These are phyloP conservation scores for Claviceps purpurea DNA, from an alignment of 2,329 filamentous ascomycete species.

Conservation along the genomic window DNA sequence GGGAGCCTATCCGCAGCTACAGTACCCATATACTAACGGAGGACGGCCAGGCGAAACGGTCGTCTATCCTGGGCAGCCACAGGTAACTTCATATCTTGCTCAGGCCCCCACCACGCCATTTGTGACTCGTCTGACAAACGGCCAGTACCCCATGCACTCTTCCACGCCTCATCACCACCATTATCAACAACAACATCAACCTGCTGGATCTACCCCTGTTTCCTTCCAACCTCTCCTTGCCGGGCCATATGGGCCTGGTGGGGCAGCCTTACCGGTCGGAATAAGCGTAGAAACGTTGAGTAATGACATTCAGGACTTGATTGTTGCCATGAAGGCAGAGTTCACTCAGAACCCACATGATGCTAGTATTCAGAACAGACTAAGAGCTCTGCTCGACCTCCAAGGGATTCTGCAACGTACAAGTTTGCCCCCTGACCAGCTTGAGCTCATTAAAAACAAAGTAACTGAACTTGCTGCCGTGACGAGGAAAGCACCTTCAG, in stretches of 20 bases:
- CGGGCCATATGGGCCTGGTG: constrained; percentile 22
- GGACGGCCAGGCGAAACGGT: constrained; percentile 13
- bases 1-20: constrained; percentile 13
- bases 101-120: not conserved
- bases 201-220: constrained; percentile 19
- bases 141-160: constrained; percentile 24
- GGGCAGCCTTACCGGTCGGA: constrained; percentile 25
- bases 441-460: constrained; percentile 74
- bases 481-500: constrained; percentile 40
- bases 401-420: constrained; percentile 62
- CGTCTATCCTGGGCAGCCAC: constrained; percentile 14
- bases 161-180: constrained; percentile 13
- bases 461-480: constrained; percentile 60
- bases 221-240: constrained; percentile 29
- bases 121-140: not conserved
- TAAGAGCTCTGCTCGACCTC: constrained; percentile 76
- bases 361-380: constrained; percentile 58
- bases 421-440: constrained; percentile 65
- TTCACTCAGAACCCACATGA: constrained; percentile 68
- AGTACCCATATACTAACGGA: constrained; percentile 19
- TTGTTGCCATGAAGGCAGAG: constrained; percentile 57
- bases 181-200: constrained; percentile 24
- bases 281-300: constrained; percentile 63
- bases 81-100: constrained; percentile 12
- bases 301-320: constrained; percentile 69